These are phyloP conservation scores for Amylocystis lapponica DNA, from an alignment of 768 basidiomycete genomes.

Conservation along the genomic window DNA sequence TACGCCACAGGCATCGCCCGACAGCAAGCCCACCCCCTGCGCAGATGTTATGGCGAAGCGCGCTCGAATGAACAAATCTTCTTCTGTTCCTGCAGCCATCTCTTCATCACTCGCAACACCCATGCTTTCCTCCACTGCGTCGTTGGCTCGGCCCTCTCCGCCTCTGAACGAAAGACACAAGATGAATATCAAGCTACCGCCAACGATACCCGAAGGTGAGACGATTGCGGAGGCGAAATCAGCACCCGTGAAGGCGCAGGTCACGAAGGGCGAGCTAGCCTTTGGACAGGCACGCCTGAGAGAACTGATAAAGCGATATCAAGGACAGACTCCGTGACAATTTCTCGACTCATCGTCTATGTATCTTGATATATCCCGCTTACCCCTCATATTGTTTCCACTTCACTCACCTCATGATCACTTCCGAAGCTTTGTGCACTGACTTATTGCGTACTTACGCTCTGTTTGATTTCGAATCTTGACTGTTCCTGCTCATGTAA, in stretches of 20 bases:
- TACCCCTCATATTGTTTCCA: too few relatives aligned
- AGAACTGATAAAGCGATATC: constrained; percentile 81
- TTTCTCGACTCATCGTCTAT: too few relatives aligned
- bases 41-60: constrained; percentile 16
- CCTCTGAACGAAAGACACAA: constrained; percentile 16
- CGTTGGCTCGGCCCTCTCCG: constrained; percentile 49
- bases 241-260: constrained; percentile 4
- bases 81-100: constrained; percentile 61
- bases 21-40: constrained; percentile 2
- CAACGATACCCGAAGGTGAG: constrained; percentile 28
- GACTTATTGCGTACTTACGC: too few relatives aligned
- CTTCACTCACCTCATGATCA: too few relatives aligned
- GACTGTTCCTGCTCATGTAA: too few relatives aligned
- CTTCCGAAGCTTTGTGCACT: too few relatives aligned
- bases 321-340: constrained; percentile 30
- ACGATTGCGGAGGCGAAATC: neutral
- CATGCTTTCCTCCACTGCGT: constrained; percentile 70
- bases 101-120: constrained; percentile 72
- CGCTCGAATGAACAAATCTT: constrained; percentile 47
- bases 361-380: too few relatives aligned
- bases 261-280: constrained; percentile 38
- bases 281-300: constrained; percentile 75
- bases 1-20: neutral
- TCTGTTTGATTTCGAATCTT: too few relatives aligned
- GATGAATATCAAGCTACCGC: constrained; percentile 28